These are phyloP conservation scores for Tolypocladium tropicale DNA, from an alignment of 2,329 filamentous ascomycete genomes.

Conservation along the genomic window DNA sequence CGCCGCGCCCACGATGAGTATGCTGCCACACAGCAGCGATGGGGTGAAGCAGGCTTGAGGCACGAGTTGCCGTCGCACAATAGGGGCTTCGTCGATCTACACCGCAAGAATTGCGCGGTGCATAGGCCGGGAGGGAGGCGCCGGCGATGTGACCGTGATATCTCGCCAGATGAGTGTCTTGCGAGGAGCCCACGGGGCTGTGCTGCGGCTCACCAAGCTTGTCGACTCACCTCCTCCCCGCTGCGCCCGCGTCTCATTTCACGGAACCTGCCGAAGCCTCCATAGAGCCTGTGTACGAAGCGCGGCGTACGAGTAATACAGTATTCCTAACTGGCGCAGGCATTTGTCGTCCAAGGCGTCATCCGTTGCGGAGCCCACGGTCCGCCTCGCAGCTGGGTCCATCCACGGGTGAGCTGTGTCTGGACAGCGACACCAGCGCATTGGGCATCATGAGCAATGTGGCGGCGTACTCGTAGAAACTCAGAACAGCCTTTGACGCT, in stretches of 20 bases:
- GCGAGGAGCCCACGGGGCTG: background rate
- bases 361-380: background rate
- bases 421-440: background rate
- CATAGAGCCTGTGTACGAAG: background rate
- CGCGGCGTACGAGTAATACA: background rate
- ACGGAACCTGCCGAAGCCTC: background rate
- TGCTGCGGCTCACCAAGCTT: background rate
- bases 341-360: background rate
- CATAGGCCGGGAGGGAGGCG: background rate
- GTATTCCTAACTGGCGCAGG: background rate
- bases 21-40: background rate
- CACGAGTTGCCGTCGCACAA: background rate
- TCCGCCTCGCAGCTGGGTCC: background rate
- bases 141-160: no score
- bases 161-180: background rate
- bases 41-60: background rate
- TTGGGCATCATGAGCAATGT: no score
- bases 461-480: no score
- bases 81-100: background rate
- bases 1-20: no score
- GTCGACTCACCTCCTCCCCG: background rate
- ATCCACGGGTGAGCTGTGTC: background rate
- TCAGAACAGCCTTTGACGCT: no score
- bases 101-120: background rate
- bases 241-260: background rate